Evolutionary conservation across 169 alveolate genomes (phyloP).

Genomic region (Theileria sp.): DNA sequence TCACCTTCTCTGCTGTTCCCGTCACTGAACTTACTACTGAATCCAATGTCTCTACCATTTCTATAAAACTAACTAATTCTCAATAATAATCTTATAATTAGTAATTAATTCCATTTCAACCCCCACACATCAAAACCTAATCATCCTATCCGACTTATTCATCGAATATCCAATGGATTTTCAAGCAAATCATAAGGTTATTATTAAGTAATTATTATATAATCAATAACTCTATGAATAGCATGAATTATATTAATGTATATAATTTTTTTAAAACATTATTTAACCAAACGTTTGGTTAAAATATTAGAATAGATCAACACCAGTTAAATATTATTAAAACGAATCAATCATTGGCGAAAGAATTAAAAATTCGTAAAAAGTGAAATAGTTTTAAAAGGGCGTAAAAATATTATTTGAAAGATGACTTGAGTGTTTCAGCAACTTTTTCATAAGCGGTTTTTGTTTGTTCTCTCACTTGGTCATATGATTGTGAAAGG

Average conservation of each 20-base stretch:
- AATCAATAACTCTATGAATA: no score
- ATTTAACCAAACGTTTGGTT: no score
- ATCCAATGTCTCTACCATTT: conserved; percentile 2
- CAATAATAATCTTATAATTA: not conserved
- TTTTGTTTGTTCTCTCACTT: conserved; percentile 1
- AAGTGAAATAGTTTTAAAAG: no score
- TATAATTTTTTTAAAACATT: no score
- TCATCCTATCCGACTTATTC: not conserved
- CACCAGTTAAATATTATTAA: no score
- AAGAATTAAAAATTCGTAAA: no score
- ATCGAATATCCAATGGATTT: not conserved
- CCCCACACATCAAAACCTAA: not conserved
- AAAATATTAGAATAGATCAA: no score
- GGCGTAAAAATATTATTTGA: not conserved
- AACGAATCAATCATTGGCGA: no score
- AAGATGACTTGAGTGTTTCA: not conserved
- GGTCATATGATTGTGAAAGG: not conserved
- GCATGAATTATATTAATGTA: no score
- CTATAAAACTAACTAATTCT: not conserved
- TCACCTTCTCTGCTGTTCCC: conserved; percentile 12
- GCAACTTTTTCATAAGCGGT: conserved; percentile 6
- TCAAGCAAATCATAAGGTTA: no score
- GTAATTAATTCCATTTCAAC: not conserved
- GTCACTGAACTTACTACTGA: conserved; percentile 10
- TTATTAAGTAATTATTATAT: no score